These are phyloP conservation scores for Lagenidium giganteum DNA, from an alignment of 352 stramenopile genomes.

Conservation along the genomic window DNA sequence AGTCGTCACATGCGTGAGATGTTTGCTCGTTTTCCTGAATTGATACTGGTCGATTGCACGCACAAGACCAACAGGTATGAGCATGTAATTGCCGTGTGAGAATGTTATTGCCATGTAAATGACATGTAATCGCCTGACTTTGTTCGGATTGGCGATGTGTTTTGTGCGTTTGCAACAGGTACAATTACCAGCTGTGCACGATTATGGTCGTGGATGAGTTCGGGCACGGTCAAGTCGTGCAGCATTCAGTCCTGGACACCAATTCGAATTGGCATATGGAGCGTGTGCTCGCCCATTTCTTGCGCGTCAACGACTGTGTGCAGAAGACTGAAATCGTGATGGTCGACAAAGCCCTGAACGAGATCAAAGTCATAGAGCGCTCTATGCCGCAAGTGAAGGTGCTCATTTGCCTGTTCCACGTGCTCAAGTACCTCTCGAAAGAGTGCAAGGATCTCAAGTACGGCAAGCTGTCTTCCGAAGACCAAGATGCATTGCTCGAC, in stretches of 20 bases:
- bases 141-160: not conserved
- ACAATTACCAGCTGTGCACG: slow-evolving; percentile 14
- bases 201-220: slow-evolving; percentile 15
- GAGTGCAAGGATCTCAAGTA: no score
- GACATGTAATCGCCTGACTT: not conserved
- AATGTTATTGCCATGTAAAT: not conserved
- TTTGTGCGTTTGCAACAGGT: not conserved
- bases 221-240: not conserved
- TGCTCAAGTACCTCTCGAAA: not conserved
- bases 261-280: slow-evolving; percentile 14
- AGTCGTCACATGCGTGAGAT: not conserved
- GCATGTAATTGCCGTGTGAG: no score
- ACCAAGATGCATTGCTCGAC: no score
- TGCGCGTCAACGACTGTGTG: not conserved
- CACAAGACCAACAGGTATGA: slow-evolving; percentile 13
- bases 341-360: not conserved
- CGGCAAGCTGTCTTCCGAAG: no score
- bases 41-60: slow-evolving; percentile 7
- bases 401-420: not conserved
- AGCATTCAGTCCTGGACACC: slow-evolving; percentile 11
- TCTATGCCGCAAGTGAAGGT: no score
- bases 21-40: slow-evolving; percentile 2
- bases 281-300: not conserved
- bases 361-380: slow-evolving; percentile 1
- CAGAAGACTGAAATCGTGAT: not conserved